Evolutionary conservation across 2,329 filamentous ascomycete species (phyloP).

Genomic region (Penicillium sclerotiorum): DNA sequence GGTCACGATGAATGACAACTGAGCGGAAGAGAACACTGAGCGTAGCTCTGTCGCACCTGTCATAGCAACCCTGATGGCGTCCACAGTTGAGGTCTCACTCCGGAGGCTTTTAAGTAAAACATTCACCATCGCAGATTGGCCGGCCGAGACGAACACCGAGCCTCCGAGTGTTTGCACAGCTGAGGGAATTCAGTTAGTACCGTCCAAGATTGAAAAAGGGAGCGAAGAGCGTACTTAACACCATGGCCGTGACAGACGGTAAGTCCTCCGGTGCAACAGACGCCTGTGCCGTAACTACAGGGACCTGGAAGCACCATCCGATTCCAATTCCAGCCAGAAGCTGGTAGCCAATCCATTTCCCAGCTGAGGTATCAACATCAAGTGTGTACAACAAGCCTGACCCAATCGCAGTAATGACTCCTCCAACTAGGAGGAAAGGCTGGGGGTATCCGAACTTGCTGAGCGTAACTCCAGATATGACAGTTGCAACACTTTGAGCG

Average conservation of each 20-base stretch:
- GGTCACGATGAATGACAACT: neutral
- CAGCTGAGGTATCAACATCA: slow-evolving; percentile 24
- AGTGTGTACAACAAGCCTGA: slow-evolving; percentile 35
- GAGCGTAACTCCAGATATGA: neutral
- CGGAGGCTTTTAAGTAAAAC: slow-evolving; percentile 18
- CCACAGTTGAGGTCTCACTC: neutral
- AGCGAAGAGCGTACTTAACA: neutral
- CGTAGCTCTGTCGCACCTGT: slow-evolving; percentile 13
- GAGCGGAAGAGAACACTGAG: neutral
- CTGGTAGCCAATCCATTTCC: slow-evolving; percentile 30
- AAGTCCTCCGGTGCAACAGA: slow-evolving; percentile 1
- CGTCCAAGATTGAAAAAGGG: neutral
- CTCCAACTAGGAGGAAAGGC: neutral
- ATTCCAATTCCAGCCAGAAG: slow-evolving; percentile 24
- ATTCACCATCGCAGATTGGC: slow-evolving; percentile 35
- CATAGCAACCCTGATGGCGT: neutral
- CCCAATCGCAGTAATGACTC: neutral
- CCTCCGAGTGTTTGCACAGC: slow-evolving; percentile 21
- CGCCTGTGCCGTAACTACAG: neutral
- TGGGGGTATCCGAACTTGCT: neutral
- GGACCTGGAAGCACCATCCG: slow-evolving; percentile 22
- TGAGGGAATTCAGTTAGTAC: slow-evolving; percentile 6
- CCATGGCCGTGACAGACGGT: neutral
- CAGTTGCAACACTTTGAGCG: neutral
- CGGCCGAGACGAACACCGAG: slow-evolving; percentile 4